These are phyloP conservation scores for Cordia subcordata DNA, from an alignment of 257 asterid genomes.

Conservation along the genomic window DNA sequence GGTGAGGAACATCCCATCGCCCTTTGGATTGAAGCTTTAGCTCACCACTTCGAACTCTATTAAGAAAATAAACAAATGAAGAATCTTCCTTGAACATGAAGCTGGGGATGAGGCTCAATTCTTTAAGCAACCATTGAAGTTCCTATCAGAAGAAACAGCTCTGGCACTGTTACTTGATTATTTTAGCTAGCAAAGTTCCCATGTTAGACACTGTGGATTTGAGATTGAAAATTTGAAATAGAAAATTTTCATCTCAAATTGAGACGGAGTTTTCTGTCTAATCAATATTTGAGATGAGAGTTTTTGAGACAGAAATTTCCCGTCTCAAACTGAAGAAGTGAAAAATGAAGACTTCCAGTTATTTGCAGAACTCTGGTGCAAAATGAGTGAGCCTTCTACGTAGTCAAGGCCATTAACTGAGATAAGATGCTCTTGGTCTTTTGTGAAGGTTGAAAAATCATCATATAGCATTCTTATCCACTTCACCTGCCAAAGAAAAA, in stretches of 20 bases:
- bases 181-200: too few species aligned
- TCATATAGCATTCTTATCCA: slow-evolving; percentile 32
- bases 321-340: too few species aligned
- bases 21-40: slow-evolving; percentile 23
- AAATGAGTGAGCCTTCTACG: slow-evolving; percentile 53
- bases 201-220: too few species aligned
- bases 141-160: too few species aligned
- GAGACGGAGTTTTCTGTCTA: too few species aligned
- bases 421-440: slow-evolving; percentile 32
- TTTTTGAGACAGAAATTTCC: too few species aligned
- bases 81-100: slow-evolving; percentile 44
- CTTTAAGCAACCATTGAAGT: slow-evolving; percentile 21
- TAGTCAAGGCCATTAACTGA: slow-evolving; percentile 34
- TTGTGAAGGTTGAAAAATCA: slow-evolving; percentile 28
- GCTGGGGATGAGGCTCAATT: slow-evolving; percentile 28
- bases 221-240: too few species aligned
- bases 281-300: too few species aligned
- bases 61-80: slow-evolving; percentile 33
- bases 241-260: too few species aligned
- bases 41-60: slow-evolving; percentile 48
- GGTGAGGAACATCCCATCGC: slow-evolving; percentile 51
- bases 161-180: too few species aligned
- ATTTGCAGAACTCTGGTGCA: slow-evolving; percentile 41
- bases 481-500: slow-evolving; percentile 23
- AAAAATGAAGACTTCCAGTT: slow-evolving; percentile 68